Conservation (phyloP, 2,329 filamentous ascomycete genomes). For the Aureobasidium sp. region DNA sequence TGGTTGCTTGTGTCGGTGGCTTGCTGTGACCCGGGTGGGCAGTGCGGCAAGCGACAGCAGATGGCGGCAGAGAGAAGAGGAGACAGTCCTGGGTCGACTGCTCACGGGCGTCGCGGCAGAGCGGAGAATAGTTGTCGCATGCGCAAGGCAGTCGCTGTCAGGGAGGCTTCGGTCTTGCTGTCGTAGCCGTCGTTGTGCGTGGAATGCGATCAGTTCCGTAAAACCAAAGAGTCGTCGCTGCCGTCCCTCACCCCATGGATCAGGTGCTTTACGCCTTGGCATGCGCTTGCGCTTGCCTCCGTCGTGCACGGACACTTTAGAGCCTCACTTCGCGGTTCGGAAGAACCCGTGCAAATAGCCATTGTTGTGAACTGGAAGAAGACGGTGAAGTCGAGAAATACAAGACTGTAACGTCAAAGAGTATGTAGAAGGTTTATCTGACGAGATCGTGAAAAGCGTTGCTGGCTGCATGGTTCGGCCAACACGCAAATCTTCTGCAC, state of each 20-base stretch:
- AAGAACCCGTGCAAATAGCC: not conserved
- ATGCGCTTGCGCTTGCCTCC: not conserved
- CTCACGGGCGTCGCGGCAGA: conserved; percentile 4
- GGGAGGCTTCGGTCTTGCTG: not conserved
- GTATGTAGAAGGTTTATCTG: rapidly evolving
- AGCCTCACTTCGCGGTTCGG: not conserved
- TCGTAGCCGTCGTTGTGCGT: not conserved
- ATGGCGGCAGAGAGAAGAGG: not conserved
- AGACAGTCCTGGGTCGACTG: conserved; percentile 4
- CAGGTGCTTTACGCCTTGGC: not conserved
- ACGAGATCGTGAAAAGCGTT: not conserved
- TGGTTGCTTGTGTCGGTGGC: not conserved
- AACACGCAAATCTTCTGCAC: not conserved
- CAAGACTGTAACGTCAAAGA: not conserved
- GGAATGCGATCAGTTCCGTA: conserved; percentile 5
- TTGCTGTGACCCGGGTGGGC: not conserved
- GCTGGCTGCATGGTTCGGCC: not conserved
- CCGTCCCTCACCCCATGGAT: not conserved
- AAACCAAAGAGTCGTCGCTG: not conserved
- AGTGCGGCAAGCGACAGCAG: conserved; percentile 1
- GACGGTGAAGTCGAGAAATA: not conserved
- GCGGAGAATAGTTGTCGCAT: not conserved
- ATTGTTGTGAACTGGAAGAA: not conserved
- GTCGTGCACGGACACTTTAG: not conserved
- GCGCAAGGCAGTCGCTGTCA: not conserved